A percentile compares a stretch with the other conserved stretches of the same genome.
Conservation (phyloP, 2,329 filamentous ascomycete genomes). For the Botryosphaeria dothidea region DNA sequence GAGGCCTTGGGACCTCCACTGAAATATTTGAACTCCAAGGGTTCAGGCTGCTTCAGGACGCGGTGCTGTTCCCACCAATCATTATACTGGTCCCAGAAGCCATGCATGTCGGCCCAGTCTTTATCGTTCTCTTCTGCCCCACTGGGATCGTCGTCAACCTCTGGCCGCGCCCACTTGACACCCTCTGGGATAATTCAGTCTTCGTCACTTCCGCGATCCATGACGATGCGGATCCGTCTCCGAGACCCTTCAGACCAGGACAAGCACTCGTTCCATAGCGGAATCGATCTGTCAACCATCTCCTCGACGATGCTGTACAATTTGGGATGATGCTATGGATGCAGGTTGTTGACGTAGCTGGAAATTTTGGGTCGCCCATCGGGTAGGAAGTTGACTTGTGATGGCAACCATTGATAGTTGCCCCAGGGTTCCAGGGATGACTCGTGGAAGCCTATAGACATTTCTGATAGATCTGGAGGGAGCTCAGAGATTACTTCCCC, state of each 20-base stretch:
- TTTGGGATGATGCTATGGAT: slow-evolving; percentile 42
- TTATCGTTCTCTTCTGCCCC: background rate
- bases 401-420: slow-evolving; percentile 46
- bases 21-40: background rate
- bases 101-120: background rate
- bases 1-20: too few species aligned
- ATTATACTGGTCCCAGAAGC: background rate
- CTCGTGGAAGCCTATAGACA: background rate
- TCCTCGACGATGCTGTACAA: slow-evolving; percentile 46
- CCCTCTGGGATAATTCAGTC: background rate
- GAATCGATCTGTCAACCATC: slow-evolving; percentile 43
- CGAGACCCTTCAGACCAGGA: slow-evolving; percentile 23
- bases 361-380: slow-evolving; percentile 41
- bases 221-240: slow-evolving; percentile 1
- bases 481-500: slow-evolving; percentile 27
- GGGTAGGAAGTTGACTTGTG: slow-evolving; percentile 47
- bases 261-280: slow-evolving; percentile 47
- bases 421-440: background rate
- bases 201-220: background rate
- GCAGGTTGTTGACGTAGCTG: slow-evolving; percentile 58
- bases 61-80: background rate
- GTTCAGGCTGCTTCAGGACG: background rate
- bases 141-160: background rate
- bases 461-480: background rate
- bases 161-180: background rate